These are phyloP conservation scores for Neurospora pannonica DNA, from an alignment of 495 filamentous ascomycete genomes.

Conservation along the genomic window DNA sequence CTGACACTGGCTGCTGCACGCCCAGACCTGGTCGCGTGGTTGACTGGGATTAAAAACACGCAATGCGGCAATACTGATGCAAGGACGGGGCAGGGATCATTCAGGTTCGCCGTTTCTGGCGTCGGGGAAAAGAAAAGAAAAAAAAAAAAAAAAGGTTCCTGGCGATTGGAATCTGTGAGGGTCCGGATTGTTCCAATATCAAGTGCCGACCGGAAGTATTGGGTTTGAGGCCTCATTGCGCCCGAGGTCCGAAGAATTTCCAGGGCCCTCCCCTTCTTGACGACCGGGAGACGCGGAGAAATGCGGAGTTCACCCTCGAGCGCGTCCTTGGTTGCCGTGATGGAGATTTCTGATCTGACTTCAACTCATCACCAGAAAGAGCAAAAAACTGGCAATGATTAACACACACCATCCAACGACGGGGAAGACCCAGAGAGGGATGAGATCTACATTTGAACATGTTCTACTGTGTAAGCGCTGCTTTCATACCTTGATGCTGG, in stretches of 20 bases:
- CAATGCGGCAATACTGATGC: constrained; percentile 1
- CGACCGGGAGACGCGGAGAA: background rate
- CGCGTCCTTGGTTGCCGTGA: background rate
- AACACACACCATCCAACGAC: background rate
- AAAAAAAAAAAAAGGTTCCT: background rate
- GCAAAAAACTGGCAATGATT: background rate
- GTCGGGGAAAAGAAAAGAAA: background rate
- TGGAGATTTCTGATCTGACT: background rate
- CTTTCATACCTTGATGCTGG: background rate
- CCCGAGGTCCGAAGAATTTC: background rate
- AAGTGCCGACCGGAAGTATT: background rate
- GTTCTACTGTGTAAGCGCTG: background rate
- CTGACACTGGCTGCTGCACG: constrained; percentile 5
- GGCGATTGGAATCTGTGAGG: background rate
- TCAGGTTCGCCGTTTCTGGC: background rate
- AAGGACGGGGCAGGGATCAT: constrained; percentile 5
- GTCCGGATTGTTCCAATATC: background rate
- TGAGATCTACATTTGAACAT: background rate
- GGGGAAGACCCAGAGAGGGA: background rate
- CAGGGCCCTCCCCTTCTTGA: background rate
- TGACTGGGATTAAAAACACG: constrained; percentile 15
- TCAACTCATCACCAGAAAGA: background rate
- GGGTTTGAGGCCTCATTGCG: background rate
- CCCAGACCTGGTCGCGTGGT: constrained; percentile 17
- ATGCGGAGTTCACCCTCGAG: background rate